These are phyloP conservation scores for Cystobasidiaceae sp. DNA, from an alignment of 1,284 basidiomycete genomes.

Conservation along the genomic window DNA sequence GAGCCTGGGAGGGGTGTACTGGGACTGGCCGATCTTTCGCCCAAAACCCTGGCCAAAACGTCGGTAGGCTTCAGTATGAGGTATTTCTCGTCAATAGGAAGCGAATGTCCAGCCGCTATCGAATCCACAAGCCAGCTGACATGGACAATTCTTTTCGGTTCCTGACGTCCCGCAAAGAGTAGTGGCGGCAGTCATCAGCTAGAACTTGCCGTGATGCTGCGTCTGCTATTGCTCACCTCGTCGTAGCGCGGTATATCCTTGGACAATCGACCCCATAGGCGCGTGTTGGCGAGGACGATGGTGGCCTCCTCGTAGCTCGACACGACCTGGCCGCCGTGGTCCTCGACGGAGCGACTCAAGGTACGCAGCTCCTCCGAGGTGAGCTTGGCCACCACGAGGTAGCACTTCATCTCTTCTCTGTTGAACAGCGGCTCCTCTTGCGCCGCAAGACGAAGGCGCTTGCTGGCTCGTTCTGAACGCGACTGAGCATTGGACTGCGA, in stretches of 20 bases:
- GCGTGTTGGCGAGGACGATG: slow-evolving; percentile 8
- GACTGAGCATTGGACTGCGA: background rate
- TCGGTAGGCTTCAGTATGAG: background rate
- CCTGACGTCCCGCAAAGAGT: too few relatives aligned
- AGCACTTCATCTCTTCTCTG: slow-evolving; percentile 10
- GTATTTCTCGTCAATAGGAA: slow-evolving; percentile 24
- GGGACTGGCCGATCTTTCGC: background rate
- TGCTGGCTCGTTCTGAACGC: slow-evolving; percentile 2
- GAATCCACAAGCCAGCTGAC: slow-evolving; percentile 26
- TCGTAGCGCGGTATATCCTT: slow-evolving; percentile 11
- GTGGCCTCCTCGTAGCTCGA: slow-evolving; percentile 19
- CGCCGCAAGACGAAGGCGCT: slow-evolving; percentile 6
- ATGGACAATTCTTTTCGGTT: slow-evolving; percentile 23
- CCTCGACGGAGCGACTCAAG: slow-evolving; percentile 1
- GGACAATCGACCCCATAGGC: slow-evolving; percentile 14
- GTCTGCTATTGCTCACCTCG: background rate
- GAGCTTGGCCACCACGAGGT: slow-evolving; percentile 23
- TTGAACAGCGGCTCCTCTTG: slow-evolving; percentile 19
- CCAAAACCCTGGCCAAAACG: background rate
- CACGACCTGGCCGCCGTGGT: slow-evolving; percentile 16
- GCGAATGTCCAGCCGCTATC: slow-evolving; percentile 12
- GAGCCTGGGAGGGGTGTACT: background rate
- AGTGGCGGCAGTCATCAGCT: too few relatives aligned
- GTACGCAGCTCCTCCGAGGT: slow-evolving; percentile 7
- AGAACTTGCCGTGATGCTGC: too few relatives aligned